A percentile compares a stretch with the other conserved stretches of the same genome.
These are phyloP conservation scores for Yamadazyma insecticola DNA, from an alignment of 805 yeast genomes.

Conservation along the genomic window DNA sequence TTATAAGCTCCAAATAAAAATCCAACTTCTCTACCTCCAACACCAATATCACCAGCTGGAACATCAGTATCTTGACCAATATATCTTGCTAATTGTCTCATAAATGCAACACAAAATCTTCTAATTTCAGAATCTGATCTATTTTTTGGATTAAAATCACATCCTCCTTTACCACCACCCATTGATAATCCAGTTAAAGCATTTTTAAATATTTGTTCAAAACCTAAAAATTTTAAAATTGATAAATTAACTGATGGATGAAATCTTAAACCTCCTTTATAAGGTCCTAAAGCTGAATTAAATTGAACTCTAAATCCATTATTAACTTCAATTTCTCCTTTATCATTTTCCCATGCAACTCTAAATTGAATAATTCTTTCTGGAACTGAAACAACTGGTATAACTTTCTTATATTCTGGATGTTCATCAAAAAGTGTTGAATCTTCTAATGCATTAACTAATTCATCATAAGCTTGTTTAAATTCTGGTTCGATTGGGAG, in stretches of 20 bases:
- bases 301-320: constrained; percentile 98
- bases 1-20: constrained; percentile 97
- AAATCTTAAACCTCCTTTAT: constrained; percentile 98
- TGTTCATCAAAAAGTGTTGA: constrained; percentile 84
- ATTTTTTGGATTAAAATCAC: constrained; percentile 97
- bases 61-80: constrained; percentile 97
- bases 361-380: constrained; percentile 96
- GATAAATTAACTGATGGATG: constrained; percentile 96
- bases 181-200: constrained; percentile 95
- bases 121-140: constrained; percentile 90
- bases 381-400: constrained; percentile 89
- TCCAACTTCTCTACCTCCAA: constrained; percentile 95
- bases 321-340: constrained; percentile 88
- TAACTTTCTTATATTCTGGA: constrained; percentile 85
- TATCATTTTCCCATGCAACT: constrained; percentile 97
- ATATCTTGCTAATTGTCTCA: constrained; percentile 93
- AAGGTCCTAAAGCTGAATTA: constrained; percentile 97
- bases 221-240: constrained; percentile 92
- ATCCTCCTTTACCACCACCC: constrained; percentile 99
- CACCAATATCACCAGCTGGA: constrained; percentile 99
- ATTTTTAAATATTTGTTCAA: constrained; percentile 97
- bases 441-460: constrained; percentile 80
- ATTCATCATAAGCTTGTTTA: constrained; percentile 97
- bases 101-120: constrained; percentile 93
- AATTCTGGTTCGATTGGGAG: constrained; percentile 96